Evolutionary conservation across 352 stramenopile species (phyloP).

Genomic region (Peronospora farinosa): DNA sequence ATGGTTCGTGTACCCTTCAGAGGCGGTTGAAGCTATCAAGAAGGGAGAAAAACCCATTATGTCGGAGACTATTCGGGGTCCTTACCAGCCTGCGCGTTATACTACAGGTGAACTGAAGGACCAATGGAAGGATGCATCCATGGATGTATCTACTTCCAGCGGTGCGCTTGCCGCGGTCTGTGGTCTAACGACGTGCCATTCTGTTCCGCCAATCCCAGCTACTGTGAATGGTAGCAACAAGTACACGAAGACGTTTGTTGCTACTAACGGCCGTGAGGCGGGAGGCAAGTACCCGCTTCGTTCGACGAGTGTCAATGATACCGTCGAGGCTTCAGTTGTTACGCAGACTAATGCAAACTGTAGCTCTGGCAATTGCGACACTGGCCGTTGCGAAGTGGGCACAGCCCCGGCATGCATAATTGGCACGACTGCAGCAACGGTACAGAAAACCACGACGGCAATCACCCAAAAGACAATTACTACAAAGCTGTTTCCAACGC

Average conservation of each 20-base stretch:
- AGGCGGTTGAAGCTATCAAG: conserved; percentile 86
- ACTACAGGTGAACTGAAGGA: conserved; percentile 33
- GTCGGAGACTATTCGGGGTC: conserved; percentile 33
- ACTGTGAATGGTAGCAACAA: conserved; percentile 16
- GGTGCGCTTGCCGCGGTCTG: conserved; percentile 7
- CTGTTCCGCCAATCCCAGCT: conserved; percentile 11
- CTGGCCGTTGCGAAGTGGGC: conserved; percentile 7
- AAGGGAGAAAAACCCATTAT: conserved; percentile 66
- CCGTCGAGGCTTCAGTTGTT: conserved; percentile 7
- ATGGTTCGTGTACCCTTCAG: conserved; percentile 71
- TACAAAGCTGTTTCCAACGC: conserved; percentile 55
- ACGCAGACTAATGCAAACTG: conserved; percentile 7
- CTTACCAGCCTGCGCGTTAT: conserved; percentile 49
- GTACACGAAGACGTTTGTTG: conserved; percentile 16
- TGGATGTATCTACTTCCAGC: conserved; percentile 2
- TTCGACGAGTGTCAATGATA: conserved; percentile 19
- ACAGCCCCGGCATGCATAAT: conserved; percentile 14
- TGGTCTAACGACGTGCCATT: conserved; percentile 12
- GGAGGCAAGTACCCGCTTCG: conserved; percentile 53
- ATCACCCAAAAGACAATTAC: conserved; percentile 45
- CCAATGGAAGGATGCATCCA: conserved; percentile 34
- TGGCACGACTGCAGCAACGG: conserved; percentile 13
- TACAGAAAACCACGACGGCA: conserved; percentile 35
- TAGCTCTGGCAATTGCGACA: conserved; percentile 23
- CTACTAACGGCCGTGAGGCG: conserved; percentile 26